phyloP scores from a whole-genome alignment of 225 moss, liverwort and hornwort species.

The Pseudisothecium myosuroides region DNA sequence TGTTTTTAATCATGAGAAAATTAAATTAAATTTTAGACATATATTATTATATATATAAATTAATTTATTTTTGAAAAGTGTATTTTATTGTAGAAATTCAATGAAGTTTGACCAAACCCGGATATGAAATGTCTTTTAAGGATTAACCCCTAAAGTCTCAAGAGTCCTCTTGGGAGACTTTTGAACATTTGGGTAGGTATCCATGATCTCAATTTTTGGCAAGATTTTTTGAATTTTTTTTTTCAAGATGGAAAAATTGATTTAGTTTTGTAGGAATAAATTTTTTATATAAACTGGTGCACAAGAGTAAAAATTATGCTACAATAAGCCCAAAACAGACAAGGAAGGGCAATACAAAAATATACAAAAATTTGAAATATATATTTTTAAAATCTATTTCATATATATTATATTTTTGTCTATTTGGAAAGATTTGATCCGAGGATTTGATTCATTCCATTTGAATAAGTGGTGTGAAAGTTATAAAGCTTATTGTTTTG shows the following conservation, averaged over 20 bases:
- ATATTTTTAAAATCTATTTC: background rate
- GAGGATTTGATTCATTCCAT: background rate
- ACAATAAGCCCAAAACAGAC: background rate
- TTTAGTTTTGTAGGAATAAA: background rate
- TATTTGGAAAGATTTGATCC: background rate
- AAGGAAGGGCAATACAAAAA: background rate
- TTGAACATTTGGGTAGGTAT: fast-evolving
- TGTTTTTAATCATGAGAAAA: too few relatives aligned
- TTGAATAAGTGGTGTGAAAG: background rate
- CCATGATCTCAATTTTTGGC: background rate
- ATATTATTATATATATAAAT: too few relatives aligned
- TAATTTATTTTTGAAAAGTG: too few relatives aligned
- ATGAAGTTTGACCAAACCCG: too few relatives aligned
- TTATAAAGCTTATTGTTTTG: background rate
- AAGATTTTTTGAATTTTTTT: background rate
- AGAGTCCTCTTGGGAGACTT: too few relatives aligned
- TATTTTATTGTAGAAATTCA: too few relatives aligned
- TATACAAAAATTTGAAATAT: background rate
- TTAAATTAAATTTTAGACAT: too few relatives aligned
- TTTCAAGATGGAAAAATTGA: background rate
- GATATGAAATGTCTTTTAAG: too few relatives aligned
- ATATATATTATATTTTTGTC: background rate
- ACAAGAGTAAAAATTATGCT: background rate
- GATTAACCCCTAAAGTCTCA: background rate
- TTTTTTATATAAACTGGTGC: too few relatives aligned